Evolutionary conservation across 192 early-diverging fungal genomes (phyloP).

Genomic region (Helicostylum pulchrum): DNA sequence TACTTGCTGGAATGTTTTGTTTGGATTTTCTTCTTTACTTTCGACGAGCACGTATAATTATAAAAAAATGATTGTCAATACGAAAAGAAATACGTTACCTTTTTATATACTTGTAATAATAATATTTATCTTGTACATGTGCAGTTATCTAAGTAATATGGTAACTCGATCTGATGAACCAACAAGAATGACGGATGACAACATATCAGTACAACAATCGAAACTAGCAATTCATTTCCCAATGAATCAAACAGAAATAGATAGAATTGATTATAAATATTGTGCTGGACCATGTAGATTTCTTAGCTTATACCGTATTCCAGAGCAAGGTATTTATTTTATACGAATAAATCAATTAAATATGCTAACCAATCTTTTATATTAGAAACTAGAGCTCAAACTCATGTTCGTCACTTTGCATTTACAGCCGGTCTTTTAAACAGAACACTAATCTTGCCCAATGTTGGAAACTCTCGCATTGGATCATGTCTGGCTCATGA

Average conservation of each 20-base stretch:
- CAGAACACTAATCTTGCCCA: slow-evolving; percentile 36
- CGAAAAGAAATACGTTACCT: too few species aligned
- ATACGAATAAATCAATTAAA: too few species aligned
- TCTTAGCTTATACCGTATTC: slow-evolving; percentile 22
- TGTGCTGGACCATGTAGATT: slow-evolving; percentile 37
- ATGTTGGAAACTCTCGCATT: slow-evolving; percentile 31
- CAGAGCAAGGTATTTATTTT: slow-evolving; percentile 38
- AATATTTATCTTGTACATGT: too few species aligned
- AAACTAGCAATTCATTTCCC: not conserved
- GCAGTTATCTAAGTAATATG: too few species aligned
- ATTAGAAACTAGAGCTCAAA: slow-evolving; percentile 37
- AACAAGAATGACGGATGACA: too few species aligned
- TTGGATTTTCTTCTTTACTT: too few species aligned
- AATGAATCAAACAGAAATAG: not conserved
- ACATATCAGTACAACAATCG: too few species aligned
- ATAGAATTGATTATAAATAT: slow-evolving; percentile 31
- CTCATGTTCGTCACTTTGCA: slow-evolving; percentile 33
- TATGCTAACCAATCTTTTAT: not conserved
- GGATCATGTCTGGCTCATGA: slow-evolving; percentile 27
- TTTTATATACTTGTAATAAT: too few species aligned
- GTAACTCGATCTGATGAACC: too few species aligned
- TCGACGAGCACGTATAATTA: too few species aligned
- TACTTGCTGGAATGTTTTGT: too few species aligned
- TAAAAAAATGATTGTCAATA: too few species aligned
- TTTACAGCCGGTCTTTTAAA: slow-evolving; percentile 28